A percentile compares a stretch with the other conserved stretches of the same genome.
These are phyloP conservation scores for Nicotiana tomentosiformis DNA, from an alignment of 257 asterid genomes.

Conservation along the genomic window DNA sequence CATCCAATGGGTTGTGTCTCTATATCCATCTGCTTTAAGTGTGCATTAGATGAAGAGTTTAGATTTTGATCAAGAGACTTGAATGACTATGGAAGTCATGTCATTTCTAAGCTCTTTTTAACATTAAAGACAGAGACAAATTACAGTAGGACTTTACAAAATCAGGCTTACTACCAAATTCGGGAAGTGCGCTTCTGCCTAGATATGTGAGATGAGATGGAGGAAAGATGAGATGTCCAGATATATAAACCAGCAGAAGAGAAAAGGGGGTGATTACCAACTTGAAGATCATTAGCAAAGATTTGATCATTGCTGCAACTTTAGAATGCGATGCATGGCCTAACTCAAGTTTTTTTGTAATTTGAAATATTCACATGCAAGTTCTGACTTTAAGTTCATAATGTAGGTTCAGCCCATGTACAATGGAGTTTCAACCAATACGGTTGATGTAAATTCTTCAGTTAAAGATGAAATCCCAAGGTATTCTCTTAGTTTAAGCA, in stretches of 20 bases:
- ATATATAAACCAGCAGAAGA: neutral
- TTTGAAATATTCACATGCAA: neutral
- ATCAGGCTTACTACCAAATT: neutral
- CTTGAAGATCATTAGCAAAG: neutral
- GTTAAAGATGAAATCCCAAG: slow-evolving; percentile 33
- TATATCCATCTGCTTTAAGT: neutral
- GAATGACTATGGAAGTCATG: neutral
- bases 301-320: neutral
- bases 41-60: neutral
- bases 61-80: neutral
- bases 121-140: neutral
- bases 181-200: neutral
- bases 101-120: neutral
- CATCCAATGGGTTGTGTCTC: neutral
- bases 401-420: slow-evolving; percentile 17
- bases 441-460: slow-evolving; percentile 17
- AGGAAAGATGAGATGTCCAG: neutral
- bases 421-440: slow-evolving; percentile 23
- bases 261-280: neutral
- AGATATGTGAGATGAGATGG: neutral
- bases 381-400: slow-evolving; percentile 3
- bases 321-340: neutral
- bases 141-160: neutral
- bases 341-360: neutral
- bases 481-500: slow-evolving; percentile 22